Percentiles rank a stretch among this genome's conserved stretches.
phyloP scores from a whole-genome alignment of 2,329 filamentous ascomycete genomes.

The Beauveria pseudobassiana region DNA sequence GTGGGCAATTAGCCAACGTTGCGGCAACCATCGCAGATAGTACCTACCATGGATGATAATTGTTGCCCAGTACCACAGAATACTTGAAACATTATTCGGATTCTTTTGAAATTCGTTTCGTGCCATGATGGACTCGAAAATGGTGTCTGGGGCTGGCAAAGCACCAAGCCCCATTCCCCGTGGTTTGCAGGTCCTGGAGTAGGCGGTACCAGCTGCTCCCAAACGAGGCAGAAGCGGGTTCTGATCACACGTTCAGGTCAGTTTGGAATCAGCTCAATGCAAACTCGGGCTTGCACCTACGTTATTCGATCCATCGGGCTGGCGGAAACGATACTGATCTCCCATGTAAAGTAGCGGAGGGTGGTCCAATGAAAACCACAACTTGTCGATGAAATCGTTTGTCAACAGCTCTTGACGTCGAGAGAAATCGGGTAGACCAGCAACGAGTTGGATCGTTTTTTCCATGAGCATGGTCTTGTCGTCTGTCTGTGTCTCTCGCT shows the following conservation, averaged over 20 bases:
- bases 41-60: conserved; percentile 60
- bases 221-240: conserved; percentile 59
- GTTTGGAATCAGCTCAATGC: background rate
- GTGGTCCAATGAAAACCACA: conserved; percentile 67
- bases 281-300: conserved; percentile 23
- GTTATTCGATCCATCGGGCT: conserved; percentile 64
- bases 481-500: conserved; percentile 55
- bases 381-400: conserved; percentile 57
- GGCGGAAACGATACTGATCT: conserved; percentile 56
- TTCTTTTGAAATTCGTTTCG: conserved; percentile 45
- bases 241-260: conserved; percentile 21
- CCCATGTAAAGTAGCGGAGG: conserved; percentile 61
- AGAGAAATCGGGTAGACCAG: conserved; percentile 55
- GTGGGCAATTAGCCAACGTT: background rate
- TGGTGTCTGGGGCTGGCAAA: conserved; percentile 56
- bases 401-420: conserved; percentile 56
- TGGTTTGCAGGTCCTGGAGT: conserved; percentile 57
- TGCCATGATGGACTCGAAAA: conserved; percentile 58
- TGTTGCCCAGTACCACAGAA: conserved; percentile 67
- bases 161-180: conserved; percentile 53
- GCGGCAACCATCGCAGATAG: conserved; percentile 9
- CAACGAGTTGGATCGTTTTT: conserved; percentile 61
- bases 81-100: conserved; percentile 64
- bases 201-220: conserved; percentile 59
- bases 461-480: conserved; percentile 77